A percentile compares a stretch with the other conserved stretches of the same genome.
These are phyloP conservation scores for Telopea speciosissima DNA, from an alignment of 177 flowering plant species.

Conservation along the genomic window DNA sequence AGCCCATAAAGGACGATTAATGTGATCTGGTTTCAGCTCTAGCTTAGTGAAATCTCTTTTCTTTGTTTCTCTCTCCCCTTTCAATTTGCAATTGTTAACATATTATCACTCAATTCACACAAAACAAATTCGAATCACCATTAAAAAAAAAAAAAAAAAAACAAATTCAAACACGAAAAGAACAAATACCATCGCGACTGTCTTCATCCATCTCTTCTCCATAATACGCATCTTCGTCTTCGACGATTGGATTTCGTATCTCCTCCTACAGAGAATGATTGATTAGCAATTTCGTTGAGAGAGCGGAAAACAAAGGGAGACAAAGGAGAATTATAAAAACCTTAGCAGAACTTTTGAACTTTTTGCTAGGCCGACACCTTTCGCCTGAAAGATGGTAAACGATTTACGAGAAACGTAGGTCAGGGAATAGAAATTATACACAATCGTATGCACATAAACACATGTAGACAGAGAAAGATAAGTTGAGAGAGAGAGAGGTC, in stretches of 20 bases:
- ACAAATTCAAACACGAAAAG: background rate
- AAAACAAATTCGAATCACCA: slow-evolving; percentile 2
- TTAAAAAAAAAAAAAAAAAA: background rate
- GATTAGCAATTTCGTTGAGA: background rate
- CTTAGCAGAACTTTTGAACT: slow-evolving; percentile 43
- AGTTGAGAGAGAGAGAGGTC: background rate
- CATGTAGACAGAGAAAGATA: too few species aligned
- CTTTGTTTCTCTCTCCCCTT: slow-evolving; percentile 40
- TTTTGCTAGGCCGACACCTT: slow-evolving; percentile 49
- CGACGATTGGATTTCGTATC: slow-evolving; percentile 16
- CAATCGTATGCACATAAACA: too few species aligned
- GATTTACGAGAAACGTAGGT: background rate
- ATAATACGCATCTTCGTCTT: slow-evolving; percentile 34
- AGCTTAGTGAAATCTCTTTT: slow-evolving; percentile 79
- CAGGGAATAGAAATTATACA: background rate
- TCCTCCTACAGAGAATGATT: slow-evolving; percentile 28
- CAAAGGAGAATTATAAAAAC: slow-evolving; percentile 17
- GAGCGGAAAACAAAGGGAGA: background rate
- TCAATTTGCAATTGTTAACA: slow-evolving; percentile 16
- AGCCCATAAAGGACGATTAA: slow-evolving; percentile 93
- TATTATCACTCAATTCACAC: slow-evolving; percentile 4
- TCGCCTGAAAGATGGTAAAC: slow-evolving; percentile 47
- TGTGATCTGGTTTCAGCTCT: slow-evolving; percentile 84
- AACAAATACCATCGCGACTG: slow-evolving; percentile 36
- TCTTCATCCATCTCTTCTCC: slow-evolving; percentile 43